phyloP scores from a whole-genome alignment of 441 rosid species.

The Gossypium davidsonii region DNA sequence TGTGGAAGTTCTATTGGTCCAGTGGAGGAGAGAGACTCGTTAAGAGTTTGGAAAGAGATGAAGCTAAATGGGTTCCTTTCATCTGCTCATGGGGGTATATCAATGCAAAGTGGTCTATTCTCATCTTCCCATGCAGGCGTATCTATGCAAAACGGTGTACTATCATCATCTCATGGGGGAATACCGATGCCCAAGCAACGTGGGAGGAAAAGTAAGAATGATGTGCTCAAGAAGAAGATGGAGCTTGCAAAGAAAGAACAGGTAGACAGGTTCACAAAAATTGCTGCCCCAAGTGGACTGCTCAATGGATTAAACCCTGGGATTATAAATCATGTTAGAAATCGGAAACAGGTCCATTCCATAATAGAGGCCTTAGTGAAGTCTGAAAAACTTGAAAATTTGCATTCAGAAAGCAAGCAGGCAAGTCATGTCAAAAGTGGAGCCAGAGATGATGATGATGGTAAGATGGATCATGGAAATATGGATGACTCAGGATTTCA shows the following conservation, averaged over 20 bases:
- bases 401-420: constrained; percentile 25
- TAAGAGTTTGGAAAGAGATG: constrained; percentile 84
- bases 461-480: constrained; percentile 18
- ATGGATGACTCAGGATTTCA: constrained; percentile 26
- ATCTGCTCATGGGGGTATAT: constrained; percentile 47
- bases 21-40: constrained; percentile 49
- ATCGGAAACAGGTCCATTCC: constrained; percentile 78
- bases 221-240: constrained; percentile 51
- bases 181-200: constrained; percentile 71
- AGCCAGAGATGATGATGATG: constrained; percentile 19
- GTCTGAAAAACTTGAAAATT: constrained; percentile 38
- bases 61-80: constrained; percentile 78
- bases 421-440: constrained; percentile 31
- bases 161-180: constrained; percentile 57
- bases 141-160: constrained; percentile 37
- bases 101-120: constrained; percentile 38
- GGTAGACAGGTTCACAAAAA: constrained; percentile 68
- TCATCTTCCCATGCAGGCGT: constrained; percentile 52
- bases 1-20: constrained; percentile 54
- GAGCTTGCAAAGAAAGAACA: constrained; percentile 76
- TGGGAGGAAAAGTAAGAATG: constrained; percentile 53
- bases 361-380: constrained; percentile 75
- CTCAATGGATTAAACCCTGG: constrained; percentile 85
- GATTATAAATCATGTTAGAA: constrained; percentile 82
- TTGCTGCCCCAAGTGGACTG: constrained; percentile 89